phyloP scores from a whole-genome alignment of 345 rosid species.

The Viola odorata region DNA sequence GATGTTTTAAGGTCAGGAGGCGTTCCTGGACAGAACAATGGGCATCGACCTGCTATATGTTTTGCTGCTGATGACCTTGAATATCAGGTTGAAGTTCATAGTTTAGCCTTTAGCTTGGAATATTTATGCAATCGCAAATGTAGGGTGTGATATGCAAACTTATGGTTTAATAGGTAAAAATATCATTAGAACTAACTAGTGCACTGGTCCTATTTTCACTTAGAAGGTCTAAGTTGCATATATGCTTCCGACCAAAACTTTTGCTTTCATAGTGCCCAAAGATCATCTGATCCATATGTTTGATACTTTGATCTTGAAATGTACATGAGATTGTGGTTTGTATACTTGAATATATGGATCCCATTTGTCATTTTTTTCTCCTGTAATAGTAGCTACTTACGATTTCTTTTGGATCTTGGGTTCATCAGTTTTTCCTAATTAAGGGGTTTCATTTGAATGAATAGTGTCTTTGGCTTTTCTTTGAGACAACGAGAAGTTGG shows the following conservation, averaged over 20 bases:
- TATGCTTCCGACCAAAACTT: neutral
- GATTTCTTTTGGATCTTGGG: neutral
- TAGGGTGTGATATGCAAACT: too few species aligned
- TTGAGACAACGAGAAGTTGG: neutral
- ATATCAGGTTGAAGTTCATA: conserved; percentile 34
- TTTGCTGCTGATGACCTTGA: conserved; percentile 53
- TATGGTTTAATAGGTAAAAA: neutral
- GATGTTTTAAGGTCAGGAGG: conserved; percentile 44
- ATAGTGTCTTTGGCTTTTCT: neutral
- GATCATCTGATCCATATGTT: neutral
- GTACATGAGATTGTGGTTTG: neutral
- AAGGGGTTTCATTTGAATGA: too few species aligned
- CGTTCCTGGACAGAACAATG: conserved; percentile 27
- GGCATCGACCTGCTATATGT: conserved; percentile 35
- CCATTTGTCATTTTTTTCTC: neutral
- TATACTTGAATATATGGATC: neutral
- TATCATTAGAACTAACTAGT: neutral
- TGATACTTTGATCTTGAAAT: neutral
- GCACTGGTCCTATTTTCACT: too few species aligned
- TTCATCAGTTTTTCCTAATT: neutral
- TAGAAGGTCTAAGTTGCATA: neutral
- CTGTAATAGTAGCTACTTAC: neutral
- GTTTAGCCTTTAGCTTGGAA: too few species aligned
- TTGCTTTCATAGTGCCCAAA: neutral
- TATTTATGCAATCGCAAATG: too few species aligned